These are phyloP conservation scores for Candida argentea DNA, from an alignment of 805 yeast species.

Conservation along the genomic window DNA sequence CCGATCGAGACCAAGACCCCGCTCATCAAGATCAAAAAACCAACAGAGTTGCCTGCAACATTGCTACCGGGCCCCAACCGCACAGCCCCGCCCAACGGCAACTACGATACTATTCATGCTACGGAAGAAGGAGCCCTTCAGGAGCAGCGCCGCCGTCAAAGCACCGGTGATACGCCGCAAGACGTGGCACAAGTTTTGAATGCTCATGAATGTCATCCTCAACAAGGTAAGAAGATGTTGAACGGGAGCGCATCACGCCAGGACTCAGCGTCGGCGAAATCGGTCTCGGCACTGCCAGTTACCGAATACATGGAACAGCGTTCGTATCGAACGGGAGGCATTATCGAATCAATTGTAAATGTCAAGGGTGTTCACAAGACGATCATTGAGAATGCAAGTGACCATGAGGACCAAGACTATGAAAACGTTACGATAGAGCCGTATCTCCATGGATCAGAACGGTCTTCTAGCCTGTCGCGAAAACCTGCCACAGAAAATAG, in stretches of 20 bases:
- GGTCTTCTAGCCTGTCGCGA: neutral
- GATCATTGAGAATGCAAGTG: constrained; percentile 59
- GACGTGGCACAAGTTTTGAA: neutral
- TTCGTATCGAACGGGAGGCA: constrained; percentile 46
- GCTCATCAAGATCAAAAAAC: constrained; percentile 62
- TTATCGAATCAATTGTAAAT: constrained; percentile 73
- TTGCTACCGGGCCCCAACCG: constrained; percentile 13
- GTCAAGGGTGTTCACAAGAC: constrained; percentile 81
- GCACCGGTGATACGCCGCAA: constrained; percentile 2
- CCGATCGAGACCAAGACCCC: constrained; percentile 57
- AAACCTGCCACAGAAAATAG: neutral
- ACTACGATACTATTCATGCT: constrained; percentile 28
- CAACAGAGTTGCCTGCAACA: constrained; percentile 16
- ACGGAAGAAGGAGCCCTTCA: constrained; percentile 36
- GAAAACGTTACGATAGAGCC: neutral
- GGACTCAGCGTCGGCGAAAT: neutral
- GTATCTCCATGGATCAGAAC: constrained; percentile 1
- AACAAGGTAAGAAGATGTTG: neutral
- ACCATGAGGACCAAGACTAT: constrained; percentile 26
- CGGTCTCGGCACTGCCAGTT: constrained; percentile 1
- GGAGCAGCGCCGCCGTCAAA: constrained; percentile 11
- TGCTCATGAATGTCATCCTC: neutral
- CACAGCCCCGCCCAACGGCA: constrained; percentile 5
- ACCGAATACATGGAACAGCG: constrained; percentile 13
- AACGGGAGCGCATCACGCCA: neutral